Evolutionary conservation across 1,139 yeast genomes (phyloP).

Genomic region (Candida sp.): DNA sequence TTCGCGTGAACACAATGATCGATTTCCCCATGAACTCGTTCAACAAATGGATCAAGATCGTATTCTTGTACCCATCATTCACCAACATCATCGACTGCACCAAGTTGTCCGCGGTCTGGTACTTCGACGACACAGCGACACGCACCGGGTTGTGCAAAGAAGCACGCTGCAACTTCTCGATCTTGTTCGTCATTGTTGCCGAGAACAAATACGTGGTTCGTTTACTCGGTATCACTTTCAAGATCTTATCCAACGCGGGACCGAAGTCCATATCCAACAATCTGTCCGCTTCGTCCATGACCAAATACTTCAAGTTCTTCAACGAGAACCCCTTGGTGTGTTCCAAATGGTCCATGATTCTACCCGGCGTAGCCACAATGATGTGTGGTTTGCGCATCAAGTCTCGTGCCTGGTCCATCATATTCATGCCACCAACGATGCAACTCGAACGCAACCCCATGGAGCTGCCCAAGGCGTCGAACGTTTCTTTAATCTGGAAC

Average conservation of each 20-base stretch:
- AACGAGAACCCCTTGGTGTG: constrained; percentile 92
- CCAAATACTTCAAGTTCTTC: constrained; percentile 78
- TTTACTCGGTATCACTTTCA: constrained; percentile 82
- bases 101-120: constrained; percentile 92
- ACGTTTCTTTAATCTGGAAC: constrained; percentile 93
- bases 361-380: constrained; percentile 81
- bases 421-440: constrained; percentile 97
- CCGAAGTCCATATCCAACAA: constrained; percentile 97
- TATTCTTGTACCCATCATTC: constrained; percentile 92
- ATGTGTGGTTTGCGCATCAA: constrained; percentile 94
- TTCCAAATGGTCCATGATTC: constrained; percentile 94
- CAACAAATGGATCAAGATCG: constrained; percentile 78
- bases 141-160: constrained; percentile 88
- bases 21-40: constrained; percentile 90
- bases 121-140: constrained; percentile 87
- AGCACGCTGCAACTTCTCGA: constrained; percentile 94
- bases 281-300: constrained; percentile 98
- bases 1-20: constrained; percentile 88
- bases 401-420: constrained; percentile 97
- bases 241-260: constrained; percentile 87
- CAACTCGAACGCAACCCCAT: constrained; percentile 92
- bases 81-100: constrained; percentile 90
- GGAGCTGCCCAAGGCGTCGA: constrained; percentile 87
- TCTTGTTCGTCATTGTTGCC: constrained; percentile 96
- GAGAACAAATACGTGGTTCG: constrained; percentile 90